Conservation (phyloP, 2,329 filamentous ascomycete species). For the Aspergillus hortae region DNA sequence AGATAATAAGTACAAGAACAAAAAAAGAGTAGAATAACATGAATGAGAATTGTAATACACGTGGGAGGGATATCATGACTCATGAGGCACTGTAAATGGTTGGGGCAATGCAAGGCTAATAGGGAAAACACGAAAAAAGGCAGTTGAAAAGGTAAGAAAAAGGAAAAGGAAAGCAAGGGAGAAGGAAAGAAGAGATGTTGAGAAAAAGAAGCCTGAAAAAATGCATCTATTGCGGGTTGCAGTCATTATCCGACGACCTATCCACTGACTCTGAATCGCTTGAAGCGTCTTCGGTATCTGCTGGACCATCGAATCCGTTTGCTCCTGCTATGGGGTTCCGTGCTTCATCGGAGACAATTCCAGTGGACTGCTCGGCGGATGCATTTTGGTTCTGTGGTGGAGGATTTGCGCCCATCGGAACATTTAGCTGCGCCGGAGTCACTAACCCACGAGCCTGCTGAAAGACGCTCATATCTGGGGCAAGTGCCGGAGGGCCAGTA, state of each 20-base stretch:
- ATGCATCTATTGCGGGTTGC: neutral
- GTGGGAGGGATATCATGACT: too few species aligned
- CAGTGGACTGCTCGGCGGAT: neutral
- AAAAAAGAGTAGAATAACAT: too few species aligned
- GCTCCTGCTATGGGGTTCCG: neutral
- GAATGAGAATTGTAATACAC: too few species aligned
- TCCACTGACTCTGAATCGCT: neutral
- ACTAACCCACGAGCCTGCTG: neutral
- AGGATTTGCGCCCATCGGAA: neutral
- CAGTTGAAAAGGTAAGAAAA: neutral
- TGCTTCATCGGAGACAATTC: neutral
- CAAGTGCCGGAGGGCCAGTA: constrained; percentile 19
- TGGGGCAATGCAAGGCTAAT: too few species aligned
- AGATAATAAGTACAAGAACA: too few species aligned
- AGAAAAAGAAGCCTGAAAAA: neutral
- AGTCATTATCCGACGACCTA: neutral
- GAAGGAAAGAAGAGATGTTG: neutral
- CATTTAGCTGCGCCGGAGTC: neutral
- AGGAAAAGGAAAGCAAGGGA: neutral
- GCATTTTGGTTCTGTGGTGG: neutral
- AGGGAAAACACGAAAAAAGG: too few species aligned
- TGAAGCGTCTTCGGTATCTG: neutral
- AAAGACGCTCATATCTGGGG: constrained; percentile 19
- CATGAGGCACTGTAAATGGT: too few species aligned
- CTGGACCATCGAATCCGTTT: neutral